These are phyloP conservation scores for Rasamsonia emersonii DNA, from an alignment of 2,329 filamentous ascomycete species.

Conservation along the genomic window DNA sequence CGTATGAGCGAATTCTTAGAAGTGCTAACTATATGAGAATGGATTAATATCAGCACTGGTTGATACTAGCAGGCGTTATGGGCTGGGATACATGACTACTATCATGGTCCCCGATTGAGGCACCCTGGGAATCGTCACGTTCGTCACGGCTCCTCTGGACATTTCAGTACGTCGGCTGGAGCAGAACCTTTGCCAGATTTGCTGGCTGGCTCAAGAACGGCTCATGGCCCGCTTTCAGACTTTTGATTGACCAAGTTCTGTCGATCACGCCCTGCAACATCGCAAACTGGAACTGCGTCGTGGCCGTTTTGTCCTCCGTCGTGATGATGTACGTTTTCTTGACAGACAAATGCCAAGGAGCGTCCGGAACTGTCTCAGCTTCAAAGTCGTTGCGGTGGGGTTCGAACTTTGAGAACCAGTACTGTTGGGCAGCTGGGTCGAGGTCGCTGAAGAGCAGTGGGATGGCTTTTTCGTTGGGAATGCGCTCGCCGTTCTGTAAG, in stretches of 20 bases:
- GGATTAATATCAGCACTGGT: too few relatives aligned
- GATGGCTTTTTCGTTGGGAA: slow-evolving; percentile 1
- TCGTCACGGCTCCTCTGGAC: too few relatives aligned
- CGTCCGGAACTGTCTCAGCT: slow-evolving; percentile 1
- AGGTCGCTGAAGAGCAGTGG: slow-evolving; percentile 1
- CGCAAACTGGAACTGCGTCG: slow-evolving; percentile 1
- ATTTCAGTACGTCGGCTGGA: not conserved
- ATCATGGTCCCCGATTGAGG: too few relatives aligned
- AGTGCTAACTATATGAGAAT: too few relatives aligned
- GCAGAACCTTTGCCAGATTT: slow-evolving; percentile 2
- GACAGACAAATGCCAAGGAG: slow-evolving; percentile 3
- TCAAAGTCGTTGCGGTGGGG: slow-evolving; percentile 1
- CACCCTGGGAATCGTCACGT: too few relatives aligned
- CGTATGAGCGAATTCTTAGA: too few relatives aligned
- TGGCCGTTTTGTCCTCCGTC: slow-evolving; percentile 1
- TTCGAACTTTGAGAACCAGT: slow-evolving; percentile 1
- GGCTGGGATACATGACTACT: too few relatives aligned
- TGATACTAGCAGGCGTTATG: too few relatives aligned
- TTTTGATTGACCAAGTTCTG: slow-evolving; percentile 2
- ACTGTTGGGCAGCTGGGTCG: not conserved
- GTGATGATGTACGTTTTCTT: slow-evolving; percentile 3
- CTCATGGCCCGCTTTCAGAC: slow-evolving; percentile 1
- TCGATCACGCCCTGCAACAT: slow-evolving; percentile 3
- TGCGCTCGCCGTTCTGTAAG: slow-evolving; percentile 3
- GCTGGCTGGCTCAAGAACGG: slow-evolving; percentile 2